phyloP scores from a whole-genome alignment of 352 stramenopile species.

The Phytopythium ostracodes region DNA sequence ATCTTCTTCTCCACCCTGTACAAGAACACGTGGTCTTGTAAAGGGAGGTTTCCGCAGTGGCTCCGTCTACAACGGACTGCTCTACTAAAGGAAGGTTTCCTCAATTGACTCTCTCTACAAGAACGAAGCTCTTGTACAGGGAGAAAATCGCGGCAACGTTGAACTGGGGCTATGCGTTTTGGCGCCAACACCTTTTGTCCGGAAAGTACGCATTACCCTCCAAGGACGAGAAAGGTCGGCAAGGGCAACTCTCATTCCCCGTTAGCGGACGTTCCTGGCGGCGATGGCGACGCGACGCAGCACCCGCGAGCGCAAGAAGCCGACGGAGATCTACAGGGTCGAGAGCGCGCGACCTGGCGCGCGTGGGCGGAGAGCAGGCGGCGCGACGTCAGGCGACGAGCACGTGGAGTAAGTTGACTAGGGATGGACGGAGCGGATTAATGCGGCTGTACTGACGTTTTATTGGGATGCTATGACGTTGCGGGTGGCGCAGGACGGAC shows the following conservation, averaged over 20 bases:
- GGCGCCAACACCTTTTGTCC: conserved; percentile 1
- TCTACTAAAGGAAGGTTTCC: neutral
- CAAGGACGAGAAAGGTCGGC: conserved; percentile 12
- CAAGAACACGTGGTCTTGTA: conserved; percentile 14
- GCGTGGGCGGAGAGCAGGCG: neutral
- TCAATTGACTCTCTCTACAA: neutral
- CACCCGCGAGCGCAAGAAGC: conserved; percentile 57
- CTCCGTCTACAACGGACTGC: neutral
- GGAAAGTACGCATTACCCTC: neutral
- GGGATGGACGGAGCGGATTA: neutral
- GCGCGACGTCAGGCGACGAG: neutral
- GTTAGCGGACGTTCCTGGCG: neutral
- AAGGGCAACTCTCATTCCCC: neutral
- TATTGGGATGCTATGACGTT: neutral
- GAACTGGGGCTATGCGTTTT: conserved; percentile 5
- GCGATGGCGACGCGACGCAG: conserved; percentile 48
- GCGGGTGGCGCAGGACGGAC: neutral
- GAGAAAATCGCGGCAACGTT: neutral
- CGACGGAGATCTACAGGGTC: conserved; percentile 66
- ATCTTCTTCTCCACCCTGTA: neutral
- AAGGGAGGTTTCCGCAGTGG: conserved; percentile 38
- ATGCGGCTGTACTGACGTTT: neutral
- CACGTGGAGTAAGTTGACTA: neutral
- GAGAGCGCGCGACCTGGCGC: conserved; percentile 33
- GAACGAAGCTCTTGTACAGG: conserved; percentile 3